These are phyloP conservation scores for Bacidia gigantensis DNA, from an alignment of 495 filamentous ascomycete genomes.

Conservation along the genomic window DNA sequence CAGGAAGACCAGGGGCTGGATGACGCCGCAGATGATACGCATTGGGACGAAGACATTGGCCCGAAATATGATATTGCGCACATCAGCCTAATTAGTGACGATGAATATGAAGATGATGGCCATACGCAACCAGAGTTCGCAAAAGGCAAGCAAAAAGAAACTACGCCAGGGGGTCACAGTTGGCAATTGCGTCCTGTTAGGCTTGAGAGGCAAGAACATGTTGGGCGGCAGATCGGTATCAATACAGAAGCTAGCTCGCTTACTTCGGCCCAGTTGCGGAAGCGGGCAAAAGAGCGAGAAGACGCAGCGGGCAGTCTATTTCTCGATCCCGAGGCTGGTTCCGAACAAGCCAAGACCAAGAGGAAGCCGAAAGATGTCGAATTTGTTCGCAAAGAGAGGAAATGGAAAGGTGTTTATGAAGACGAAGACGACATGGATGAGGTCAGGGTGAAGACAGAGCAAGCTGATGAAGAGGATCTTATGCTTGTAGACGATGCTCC, in stretches of 20 bases:
- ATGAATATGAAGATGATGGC: slow-evolving; percentile 17
- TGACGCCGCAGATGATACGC: slow-evolving; percentile 31
- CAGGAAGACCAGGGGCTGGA: slow-evolving; percentile 7
- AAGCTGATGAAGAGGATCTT: slow-evolving; percentile 26
- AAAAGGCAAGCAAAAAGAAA: slow-evolving; percentile 27
- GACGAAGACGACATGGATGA: slow-evolving; percentile 17
- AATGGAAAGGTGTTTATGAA: slow-evolving; percentile 22
- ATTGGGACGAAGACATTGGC: slow-evolving; percentile 13
- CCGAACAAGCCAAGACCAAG: slow-evolving; percentile 2
- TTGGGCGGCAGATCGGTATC: slow-evolving; percentile 34
- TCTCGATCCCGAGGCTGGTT: slow-evolving; percentile 7
- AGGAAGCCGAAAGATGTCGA: slow-evolving; percentile 22
- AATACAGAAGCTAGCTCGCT: slow-evolving; percentile 38
- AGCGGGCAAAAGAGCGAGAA: slow-evolving; percentile 23
- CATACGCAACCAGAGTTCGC: slow-evolving; percentile 13
- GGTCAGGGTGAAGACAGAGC: slow-evolving; percentile 27
- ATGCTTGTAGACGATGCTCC: slow-evolving; percentile 24
- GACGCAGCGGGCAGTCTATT: slow-evolving; percentile 15
- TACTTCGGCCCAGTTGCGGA: slow-evolving; percentile 30
- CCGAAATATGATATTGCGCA: slow-evolving; percentile 35
- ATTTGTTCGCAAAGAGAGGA: slow-evolving; percentile 15
- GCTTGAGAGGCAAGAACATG: slow-evolving; percentile 37
- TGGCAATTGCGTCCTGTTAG: slow-evolving; percentile 33
- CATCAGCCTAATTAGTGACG: slow-evolving; percentile 35
- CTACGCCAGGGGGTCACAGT: slow-evolving; percentile 10